Evolutionary conservation across 2,329 filamentous ascomycete species (phyloP), one percentile per base, ranked within the genome.

Genomic region (Aspergillus melleus): DNA sequence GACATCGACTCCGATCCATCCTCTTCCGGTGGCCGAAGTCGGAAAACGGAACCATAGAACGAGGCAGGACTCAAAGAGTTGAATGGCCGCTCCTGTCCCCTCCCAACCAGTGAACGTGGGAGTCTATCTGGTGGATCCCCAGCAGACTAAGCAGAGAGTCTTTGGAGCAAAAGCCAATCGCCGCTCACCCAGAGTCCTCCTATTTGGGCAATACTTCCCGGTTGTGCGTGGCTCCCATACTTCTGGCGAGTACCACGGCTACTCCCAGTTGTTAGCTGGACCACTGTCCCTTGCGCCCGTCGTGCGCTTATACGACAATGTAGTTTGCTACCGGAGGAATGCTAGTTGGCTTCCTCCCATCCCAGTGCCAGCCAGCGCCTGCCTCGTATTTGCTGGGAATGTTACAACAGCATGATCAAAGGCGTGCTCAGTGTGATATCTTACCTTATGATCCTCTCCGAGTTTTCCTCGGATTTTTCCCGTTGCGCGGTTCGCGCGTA

Each of bases 401-500:
- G 44, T 22, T n/a, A n/a, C 44, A 4, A 24, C 29, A 24, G 12
- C 12, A 20, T 46, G 49, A n/a, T 55, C 36, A 19, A 46, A 51
- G 32, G 12, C 12, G 4, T 36, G 32, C 32, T 36, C 11, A 10
- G 16, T n/a, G 26, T 29, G 26, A 29, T 29, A 29, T 29, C 26
- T 29, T 29, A 29, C 26, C 26, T 10, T 29, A 29, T 29, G 26
- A 29, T 29, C 26, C 26, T 29, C 26, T 29, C 26, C 26, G 26
- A 9, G 26, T 29, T 29, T 4, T 32, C 54, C 19, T 53, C 39
- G 19, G 49, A 14, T 54, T 61, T 64, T 52, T 24, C 39, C 60
- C 49, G 24, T 55, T 54, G 50, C 63, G 63, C 63, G 63, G 56
- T 60, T 63, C 52, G 59, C 61, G 63, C 61, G 8, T 24, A 24